Percentiles rank a stretch among this genome's conserved stretches.
Conservation (phyloP, 2,329 filamentous ascomycete genomes). For the Fusarium torulosum region DNA sequence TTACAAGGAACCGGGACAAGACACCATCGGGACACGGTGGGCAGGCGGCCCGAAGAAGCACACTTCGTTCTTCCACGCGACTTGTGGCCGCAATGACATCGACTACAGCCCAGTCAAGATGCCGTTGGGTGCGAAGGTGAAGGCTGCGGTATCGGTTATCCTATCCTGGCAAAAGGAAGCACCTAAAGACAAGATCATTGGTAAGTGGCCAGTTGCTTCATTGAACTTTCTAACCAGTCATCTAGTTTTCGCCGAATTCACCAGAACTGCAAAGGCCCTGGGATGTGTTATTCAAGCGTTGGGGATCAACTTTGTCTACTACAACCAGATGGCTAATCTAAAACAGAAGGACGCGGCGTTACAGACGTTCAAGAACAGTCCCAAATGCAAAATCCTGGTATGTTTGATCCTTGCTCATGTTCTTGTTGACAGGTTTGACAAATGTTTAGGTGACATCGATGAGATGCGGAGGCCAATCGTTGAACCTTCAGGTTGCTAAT, state of each 20-base stretch:
- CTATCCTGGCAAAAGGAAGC: conserved; percentile 49
- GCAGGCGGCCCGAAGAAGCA: fast-evolving
- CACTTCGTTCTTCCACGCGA: conserved; percentile 43
- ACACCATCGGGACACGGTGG: conserved; percentile 32
- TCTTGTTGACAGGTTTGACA: background rate
- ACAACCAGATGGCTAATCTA: conserved; percentile 46
- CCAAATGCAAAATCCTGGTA: conserved; percentile 61
- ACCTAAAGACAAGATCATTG: conserved; percentile 57
- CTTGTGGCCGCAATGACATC: background rate
- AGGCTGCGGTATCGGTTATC: conserved; percentile 50
- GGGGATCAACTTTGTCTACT: conserved; percentile 55
- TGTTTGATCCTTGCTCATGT: conserved; percentile 21
- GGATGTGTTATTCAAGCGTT: conserved; percentile 53
- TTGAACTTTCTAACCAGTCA: too few species aligned
- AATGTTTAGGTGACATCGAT: conserved; percentile 52
- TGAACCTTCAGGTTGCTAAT: conserved; percentile 60
- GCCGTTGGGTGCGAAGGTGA: conserved; percentile 51
- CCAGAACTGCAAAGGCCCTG: conserved; percentile 50
- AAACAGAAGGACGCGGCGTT: conserved; percentile 29
- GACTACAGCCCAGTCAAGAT: background rate
- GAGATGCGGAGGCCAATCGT: conserved; percentile 53
- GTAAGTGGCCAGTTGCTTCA: conserved; percentile 37
- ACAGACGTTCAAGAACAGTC: conserved; percentile 44
- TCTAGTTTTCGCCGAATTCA: conserved; percentile 55
- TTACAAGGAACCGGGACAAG: conserved; percentile 42